These are phyloP conservation scores for Saccharomycopsis oosterbeekiorum DNA, from an alignment of 805 yeast genomes.

Conservation along the genomic window DNA sequence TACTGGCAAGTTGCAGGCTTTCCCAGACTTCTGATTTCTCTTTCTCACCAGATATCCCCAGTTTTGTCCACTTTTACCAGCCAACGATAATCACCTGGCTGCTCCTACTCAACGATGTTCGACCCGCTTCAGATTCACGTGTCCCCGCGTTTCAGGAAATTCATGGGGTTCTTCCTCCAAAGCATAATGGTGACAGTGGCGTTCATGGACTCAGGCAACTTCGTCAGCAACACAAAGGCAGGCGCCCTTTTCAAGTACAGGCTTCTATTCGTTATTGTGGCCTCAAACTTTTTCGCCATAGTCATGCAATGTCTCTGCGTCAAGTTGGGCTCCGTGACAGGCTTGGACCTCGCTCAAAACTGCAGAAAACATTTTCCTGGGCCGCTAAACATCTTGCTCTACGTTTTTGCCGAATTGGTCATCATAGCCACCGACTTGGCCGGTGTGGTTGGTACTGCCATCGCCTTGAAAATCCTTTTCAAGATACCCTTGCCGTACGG, in stretches of 20 bases:
- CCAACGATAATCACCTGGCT: no score
- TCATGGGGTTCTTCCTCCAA: slow-evolving; percentile 6
- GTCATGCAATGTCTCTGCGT: slow-evolving; percentile 74
- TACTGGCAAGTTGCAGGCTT: no score
- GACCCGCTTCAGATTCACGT: neutral
- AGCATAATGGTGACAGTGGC: slow-evolving; percentile 52
- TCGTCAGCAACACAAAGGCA: slow-evolving; percentile 82
- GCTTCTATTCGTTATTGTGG: slow-evolving; percentile 61
- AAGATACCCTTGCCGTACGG: slow-evolving; percentile 70
- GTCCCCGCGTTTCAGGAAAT: neutral
- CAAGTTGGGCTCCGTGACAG: slow-evolving; percentile 83
- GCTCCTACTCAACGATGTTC: neutral
- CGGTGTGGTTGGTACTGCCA: slow-evolving; percentile 90
- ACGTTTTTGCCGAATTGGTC: slow-evolving; percentile 74
- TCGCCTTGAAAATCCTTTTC: slow-evolving; percentile 68
- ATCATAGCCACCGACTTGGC: slow-evolving; percentile 93
- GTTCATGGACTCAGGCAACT: slow-evolving; percentile 91
- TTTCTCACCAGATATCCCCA: no score
- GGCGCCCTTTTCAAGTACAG: slow-evolving; percentile 77
- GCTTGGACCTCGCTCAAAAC: slow-evolving; percentile 76
- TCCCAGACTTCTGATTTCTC: no score
- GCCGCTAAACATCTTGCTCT: slow-evolving; percentile 54
- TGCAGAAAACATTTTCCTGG: slow-evolving; percentile 63
- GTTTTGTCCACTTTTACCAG: no score
- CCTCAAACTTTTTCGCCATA: slow-evolving; percentile 77